These are phyloP conservation scores for Xylona heveae DNA, from an alignment of 495 filamentous ascomycete genomes.

Conservation along the genomic window DNA sequence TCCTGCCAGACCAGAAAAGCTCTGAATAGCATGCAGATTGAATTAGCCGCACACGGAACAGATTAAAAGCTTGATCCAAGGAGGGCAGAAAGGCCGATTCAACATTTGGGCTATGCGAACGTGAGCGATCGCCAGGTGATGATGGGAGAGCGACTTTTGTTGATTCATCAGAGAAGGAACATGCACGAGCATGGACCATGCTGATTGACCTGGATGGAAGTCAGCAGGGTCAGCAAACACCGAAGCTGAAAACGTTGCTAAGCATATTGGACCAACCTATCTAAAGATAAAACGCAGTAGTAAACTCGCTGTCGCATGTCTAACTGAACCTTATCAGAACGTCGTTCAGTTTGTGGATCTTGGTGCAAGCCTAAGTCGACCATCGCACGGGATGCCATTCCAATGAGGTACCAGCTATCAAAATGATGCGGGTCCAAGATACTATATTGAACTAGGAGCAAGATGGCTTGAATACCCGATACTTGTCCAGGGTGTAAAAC, in stretches of 20 bases:
- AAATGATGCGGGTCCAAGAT: constrained; percentile 76
- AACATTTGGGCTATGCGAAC: constrained; percentile 11
- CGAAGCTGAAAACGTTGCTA: constrained; percentile 2
- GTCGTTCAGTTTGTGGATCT: constrained; percentile 47
- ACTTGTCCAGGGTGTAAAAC: constrained; percentile 69
- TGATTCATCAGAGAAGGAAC: constrained; percentile 85
- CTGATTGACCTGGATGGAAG: constrained; percentile 43
- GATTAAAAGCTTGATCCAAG: constrained; percentile 30
- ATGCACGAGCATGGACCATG: constrained; percentile 56
- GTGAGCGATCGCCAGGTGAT: constrained; percentile 14
- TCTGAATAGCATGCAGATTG: constrained; percentile 70
- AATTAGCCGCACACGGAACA: constrained; percentile 54
- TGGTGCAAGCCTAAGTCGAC: constrained; percentile 81
- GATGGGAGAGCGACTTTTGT: constrained; percentile 41
- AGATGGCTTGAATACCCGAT: constrained; percentile 59
- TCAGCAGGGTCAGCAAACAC: constrained; percentile 5
- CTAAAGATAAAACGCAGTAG: constrained; percentile 68
- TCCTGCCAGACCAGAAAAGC: constrained; percentile 48
- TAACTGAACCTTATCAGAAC: constrained; percentile 36
- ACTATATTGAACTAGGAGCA: constrained; percentile 71
- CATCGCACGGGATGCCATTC: constrained; percentile 63
- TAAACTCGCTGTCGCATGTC: constrained; percentile 64
- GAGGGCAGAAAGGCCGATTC: constrained; percentile 25
- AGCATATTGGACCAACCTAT: constrained; percentile 42
- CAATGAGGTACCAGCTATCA: constrained; percentile 77